Percentiles rank a stretch among this genome's conserved stretches.
Evolutionary conservation across 192 early-diverging fungal species (phyloP).

Genomic region (Dissophora globulifera): DNA sequence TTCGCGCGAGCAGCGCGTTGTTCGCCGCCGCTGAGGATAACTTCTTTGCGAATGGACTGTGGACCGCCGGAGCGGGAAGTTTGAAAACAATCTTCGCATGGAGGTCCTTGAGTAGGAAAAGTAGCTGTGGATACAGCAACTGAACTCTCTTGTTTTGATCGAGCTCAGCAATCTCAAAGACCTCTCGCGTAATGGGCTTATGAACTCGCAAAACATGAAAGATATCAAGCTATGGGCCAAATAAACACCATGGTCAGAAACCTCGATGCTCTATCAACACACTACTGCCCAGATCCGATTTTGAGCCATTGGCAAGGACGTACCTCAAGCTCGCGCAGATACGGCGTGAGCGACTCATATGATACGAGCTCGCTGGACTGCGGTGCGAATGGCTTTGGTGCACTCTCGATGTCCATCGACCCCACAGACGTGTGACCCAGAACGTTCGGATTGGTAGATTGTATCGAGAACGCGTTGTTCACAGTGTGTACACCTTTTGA

Average conservation of each 20-base stretch:
- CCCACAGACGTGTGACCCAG: constrained; percentile 1
- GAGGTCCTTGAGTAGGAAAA: constrained; percentile 62
- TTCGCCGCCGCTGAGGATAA: constrained; percentile 16
- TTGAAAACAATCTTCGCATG: constrained; percentile 59
- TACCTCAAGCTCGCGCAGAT: constrained; percentile 54
- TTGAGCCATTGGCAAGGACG: not conserved
- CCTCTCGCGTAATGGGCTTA: constrained; percentile 25
- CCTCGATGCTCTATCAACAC: too few relatives aligned
- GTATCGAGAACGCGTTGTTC: not conserved
- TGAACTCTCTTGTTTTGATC: constrained; percentile 20
- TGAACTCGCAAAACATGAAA: constrained; percentile 46
- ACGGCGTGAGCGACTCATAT: constrained; percentile 39
- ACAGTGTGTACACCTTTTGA: not conserved
- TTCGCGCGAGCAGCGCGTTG: constrained; percentile 47
- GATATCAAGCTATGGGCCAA: constrained; percentile 42
- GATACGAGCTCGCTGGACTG: constrained; percentile 13
- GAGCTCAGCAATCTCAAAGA: constrained; percentile 13
- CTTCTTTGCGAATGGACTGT: constrained; percentile 49
- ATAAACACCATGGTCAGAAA: too few relatives aligned
- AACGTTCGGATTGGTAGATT: not conserved
- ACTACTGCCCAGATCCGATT: not conserved
- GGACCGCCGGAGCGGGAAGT: constrained; percentile 25
- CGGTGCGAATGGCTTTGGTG: not conserved
- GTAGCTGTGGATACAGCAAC: constrained; percentile 38
- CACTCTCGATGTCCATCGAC: constrained; percentile 7